A percentile compares a stretch with the other conserved stretches of the same genome.
phyloP scores from a whole-genome alignment of 179 eudicot species.

The Beta lomatogona region DNA sequence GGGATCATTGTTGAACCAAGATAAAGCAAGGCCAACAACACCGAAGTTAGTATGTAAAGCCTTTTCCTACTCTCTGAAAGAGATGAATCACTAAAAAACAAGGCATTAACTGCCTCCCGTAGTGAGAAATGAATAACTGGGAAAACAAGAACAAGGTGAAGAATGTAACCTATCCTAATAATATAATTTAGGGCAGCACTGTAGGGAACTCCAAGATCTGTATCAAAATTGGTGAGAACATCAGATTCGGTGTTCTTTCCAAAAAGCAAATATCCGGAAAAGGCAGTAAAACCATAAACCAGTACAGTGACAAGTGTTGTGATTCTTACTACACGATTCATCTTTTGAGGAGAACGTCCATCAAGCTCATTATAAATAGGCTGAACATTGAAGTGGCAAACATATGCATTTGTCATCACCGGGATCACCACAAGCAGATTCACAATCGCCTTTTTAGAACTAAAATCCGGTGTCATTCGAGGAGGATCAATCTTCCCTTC shows the following conservation, averaged over 20 bases:
- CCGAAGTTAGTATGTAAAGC: slow-evolving; percentile 55
- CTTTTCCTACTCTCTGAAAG: slow-evolving; percentile 73
- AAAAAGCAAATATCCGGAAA: slow-evolving; percentile 83
- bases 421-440: slow-evolving; percentile 95
- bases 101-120: slow-evolving; percentile 74
- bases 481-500: slow-evolving; percentile 81
- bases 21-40: slow-evolving; percentile 57
- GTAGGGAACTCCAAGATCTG: slow-evolving; percentile 74
- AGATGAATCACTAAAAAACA: slow-evolving; percentile 55
- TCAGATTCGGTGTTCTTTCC: slow-evolving; percentile 82
- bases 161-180: slow-evolving; percentile 80
- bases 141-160: slow-evolving; percentile 85
- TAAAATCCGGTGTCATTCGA: slow-evolving; percentile 73
- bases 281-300: slow-evolving; percentile 77
- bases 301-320: slow-evolving; percentile 68
- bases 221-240: slow-evolving; percentile 81
- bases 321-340: slow-evolving; percentile 76
- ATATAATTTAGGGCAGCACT: slow-evolving; percentile 72
- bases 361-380: slow-evolving; percentile 93
- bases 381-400: slow-evolving; percentile 88
- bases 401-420: slow-evolving; percentile 90
- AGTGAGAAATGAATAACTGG: slow-evolving; percentile 93
- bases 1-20: slow-evolving; percentile 90
- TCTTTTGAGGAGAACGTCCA: slow-evolving; percentile 69
- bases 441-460: slow-evolving; percentile 65